phyloP scores from a whole-genome alignment of 805 yeast genomes.

The Sugiyamaella chiloensis region DNA sequence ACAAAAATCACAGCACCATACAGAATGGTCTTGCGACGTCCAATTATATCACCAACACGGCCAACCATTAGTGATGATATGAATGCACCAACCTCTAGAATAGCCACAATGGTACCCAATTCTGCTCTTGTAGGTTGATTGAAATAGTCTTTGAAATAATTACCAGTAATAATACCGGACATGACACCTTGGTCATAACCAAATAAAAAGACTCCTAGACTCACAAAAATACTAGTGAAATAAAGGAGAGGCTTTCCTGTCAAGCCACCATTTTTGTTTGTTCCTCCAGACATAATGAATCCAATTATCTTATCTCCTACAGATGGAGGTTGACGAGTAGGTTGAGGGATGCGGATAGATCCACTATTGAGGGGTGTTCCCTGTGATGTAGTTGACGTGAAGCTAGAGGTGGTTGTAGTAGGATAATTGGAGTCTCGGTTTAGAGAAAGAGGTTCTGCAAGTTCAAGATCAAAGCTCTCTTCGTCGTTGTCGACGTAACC shows the following conservation, averaged over 20 bases:
- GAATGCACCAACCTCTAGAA: constrained; percentile 84
- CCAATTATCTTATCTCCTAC: constrained; percentile 24
- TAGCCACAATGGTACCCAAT: constrained; percentile 84
- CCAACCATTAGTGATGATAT: constrained; percentile 78
- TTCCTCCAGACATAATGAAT: constrained; percentile 27
- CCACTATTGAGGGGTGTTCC: too few relatives aligned
- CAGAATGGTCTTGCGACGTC: constrained; percentile 74
- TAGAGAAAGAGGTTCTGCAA: not conserved
- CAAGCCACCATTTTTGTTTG: constrained; percentile 19
- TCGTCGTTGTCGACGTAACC: too few relatives aligned
- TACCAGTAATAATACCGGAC: constrained; percentile 78
- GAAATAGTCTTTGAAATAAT: constrained; percentile 66
- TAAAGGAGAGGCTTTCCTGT: constrained; percentile 38
- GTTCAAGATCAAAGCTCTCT: constrained; percentile 1
- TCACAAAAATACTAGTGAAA: constrained; percentile 43
- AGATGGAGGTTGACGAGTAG: constrained; percentile 21
- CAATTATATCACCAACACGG: constrained; percentile 69
- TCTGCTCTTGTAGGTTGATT: constrained; percentile 67
- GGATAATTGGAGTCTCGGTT: not conserved
- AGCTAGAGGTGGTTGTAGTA: not conserved
- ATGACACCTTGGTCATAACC: constrained; percentile 90
- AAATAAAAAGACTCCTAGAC: constrained; percentile 57
- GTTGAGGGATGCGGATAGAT: constrained; percentile 21
- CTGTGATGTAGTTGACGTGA: not conserved
- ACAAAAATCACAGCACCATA: constrained; percentile 80